Evolutionary conservation across 2,329 filamentous ascomycete genomes (phyloP).

Genomic region (Fusarium anguioides): DNA sequence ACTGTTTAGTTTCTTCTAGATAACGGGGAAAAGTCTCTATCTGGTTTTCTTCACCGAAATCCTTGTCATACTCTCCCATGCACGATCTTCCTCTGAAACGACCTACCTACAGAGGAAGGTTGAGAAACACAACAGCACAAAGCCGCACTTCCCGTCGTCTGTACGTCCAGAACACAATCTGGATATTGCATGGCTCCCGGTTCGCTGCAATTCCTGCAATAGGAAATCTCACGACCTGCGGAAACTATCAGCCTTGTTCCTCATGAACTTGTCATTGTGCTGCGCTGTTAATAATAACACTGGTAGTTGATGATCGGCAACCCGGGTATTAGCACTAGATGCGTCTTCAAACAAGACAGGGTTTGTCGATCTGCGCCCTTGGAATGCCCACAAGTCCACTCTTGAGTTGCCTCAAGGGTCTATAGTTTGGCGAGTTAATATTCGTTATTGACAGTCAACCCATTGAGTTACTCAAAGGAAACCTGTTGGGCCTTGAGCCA

Average conservation of each 20-base stretch:
- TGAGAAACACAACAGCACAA: slow-evolving; percentile 12
- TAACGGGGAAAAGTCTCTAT: slow-evolving; percentile 1
- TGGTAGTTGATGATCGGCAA: slow-evolving; percentile 20
- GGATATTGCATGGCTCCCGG: slow-evolving; percentile 26
- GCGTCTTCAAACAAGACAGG: neutral
- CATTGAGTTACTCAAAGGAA: neutral
- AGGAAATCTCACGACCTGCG: slow-evolving; percentile 27
- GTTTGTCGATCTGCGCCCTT: slow-evolving; percentile 16
- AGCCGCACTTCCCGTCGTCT: slow-evolving; percentile 25
- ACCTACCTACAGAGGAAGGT: slow-evolving; percentile 37
- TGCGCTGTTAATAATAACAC: slow-evolving; percentile 5
- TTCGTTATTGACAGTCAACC: too few species aligned
- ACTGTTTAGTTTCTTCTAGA: slow-evolving; percentile 8
- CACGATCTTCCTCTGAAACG: slow-evolving; percentile 32
- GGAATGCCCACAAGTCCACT: neutral
- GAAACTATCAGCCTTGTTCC: slow-evolving; percentile 31
- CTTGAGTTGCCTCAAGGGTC: too few species aligned
- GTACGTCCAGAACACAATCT: slow-evolving; percentile 19
- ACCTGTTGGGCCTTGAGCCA: slow-evolving; percentile 11
- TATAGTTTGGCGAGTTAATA: too few species aligned
- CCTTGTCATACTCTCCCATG: slow-evolving; percentile 18
- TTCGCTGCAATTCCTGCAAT: slow-evolving; percentile 44
- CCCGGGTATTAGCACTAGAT: neutral
- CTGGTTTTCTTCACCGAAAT: neutral
- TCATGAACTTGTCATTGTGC: neutral